These are phyloP conservation scores for Cryptococcus sp. DNA, from an alignment of 1,284 basidiomycete genomes.

Conservation along the genomic window DNA sequence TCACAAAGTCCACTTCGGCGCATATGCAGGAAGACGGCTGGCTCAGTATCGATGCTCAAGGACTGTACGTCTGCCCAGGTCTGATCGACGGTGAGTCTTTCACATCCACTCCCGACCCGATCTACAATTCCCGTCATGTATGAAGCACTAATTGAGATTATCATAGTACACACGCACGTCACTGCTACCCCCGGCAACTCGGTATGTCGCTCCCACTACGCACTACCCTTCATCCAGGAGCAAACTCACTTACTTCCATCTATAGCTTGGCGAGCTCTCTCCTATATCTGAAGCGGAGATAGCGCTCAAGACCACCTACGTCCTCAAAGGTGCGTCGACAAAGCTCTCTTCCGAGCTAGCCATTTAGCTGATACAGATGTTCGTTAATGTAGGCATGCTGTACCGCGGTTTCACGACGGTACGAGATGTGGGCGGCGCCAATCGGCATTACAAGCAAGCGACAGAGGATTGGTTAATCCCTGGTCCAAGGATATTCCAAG, in stretches of 20 bases:
- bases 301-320: constrained; percentile 53
- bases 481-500: constrained; percentile 56
- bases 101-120: no score
- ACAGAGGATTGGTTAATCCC: constrained; percentile 55
- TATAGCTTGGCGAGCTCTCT: constrained; percentile 49
- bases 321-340: constrained; percentile 47
- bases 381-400: constrained; percentile 53
- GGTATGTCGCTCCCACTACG: constrained; percentile 4
- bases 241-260: constrained; percentile 7
- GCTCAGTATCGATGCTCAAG: constrained; percentile 45
- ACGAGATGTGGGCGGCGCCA: constrained; percentile 58
- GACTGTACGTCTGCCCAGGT: constrained; percentile 54
- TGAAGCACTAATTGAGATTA: background rate
- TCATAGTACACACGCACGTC: constrained; percentile 57
- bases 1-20: constrained; percentile 24
- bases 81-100: constrained; percentile 32
- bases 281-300: constrained; percentile 49
- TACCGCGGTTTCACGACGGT: constrained; percentile 58
- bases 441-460: constrained; percentile 53
- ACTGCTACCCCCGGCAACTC: constrained; percentile 53
- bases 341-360: background rate
- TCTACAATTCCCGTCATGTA: no score
- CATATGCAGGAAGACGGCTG: constrained; percentile 34
- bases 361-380: background rate
- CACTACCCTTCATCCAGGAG: background rate